These are phyloP conservation scores for Begonia peltatifolia DNA, from an alignment of 306 rosid species.

Conservation along the genomic window DNA sequence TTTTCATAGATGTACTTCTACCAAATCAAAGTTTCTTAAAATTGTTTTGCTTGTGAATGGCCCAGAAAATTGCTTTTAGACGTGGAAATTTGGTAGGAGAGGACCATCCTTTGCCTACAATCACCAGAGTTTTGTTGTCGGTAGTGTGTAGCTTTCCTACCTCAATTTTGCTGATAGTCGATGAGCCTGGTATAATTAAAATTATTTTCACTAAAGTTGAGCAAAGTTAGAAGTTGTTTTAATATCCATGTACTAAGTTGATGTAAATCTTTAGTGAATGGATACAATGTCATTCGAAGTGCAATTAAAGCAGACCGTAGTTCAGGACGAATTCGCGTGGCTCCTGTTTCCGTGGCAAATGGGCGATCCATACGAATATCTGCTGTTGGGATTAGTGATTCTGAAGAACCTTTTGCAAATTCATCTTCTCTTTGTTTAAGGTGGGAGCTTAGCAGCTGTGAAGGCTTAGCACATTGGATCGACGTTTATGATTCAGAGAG, in stretches of 20 bases:
- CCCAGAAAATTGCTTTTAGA: conserved; percentile 53
- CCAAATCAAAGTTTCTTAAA: conserved; percentile 3
- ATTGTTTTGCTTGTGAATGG: conserved; percentile 22
- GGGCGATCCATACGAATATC: conserved; percentile 62
- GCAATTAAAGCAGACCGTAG: conserved; percentile 62
- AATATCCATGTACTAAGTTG: background rate
- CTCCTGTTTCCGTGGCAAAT: conserved; percentile 78
- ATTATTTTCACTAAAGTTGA: conserved; percentile 4
- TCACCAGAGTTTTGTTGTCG: conserved; percentile 39
- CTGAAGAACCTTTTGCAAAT: conserved; percentile 73
- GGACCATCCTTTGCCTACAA: conserved; percentile 70
- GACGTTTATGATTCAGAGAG: conserved; percentile 27
- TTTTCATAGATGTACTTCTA: conserved; percentile 5
- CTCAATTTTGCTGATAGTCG: conserved; percentile 63
- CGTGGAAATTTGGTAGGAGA: conserved; percentile 86
- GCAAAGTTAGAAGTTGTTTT: background rate
- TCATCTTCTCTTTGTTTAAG: conserved; percentile 75
- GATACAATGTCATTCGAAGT: conserved; percentile 29
- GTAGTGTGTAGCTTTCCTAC: conserved; percentile 54
- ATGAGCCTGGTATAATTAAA: conserved; percentile 50
- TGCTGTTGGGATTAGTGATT: conserved; percentile 58
- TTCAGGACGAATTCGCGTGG: conserved; percentile 28
- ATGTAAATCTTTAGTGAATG: conserved; percentile 37
- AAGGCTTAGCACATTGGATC: conserved; percentile 69
- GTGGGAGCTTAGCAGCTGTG: conserved; percentile 73